Conservation (phyloP, 495 filamentous ascomycete genomes). For the Cercophora newfieldiana region DNA sequence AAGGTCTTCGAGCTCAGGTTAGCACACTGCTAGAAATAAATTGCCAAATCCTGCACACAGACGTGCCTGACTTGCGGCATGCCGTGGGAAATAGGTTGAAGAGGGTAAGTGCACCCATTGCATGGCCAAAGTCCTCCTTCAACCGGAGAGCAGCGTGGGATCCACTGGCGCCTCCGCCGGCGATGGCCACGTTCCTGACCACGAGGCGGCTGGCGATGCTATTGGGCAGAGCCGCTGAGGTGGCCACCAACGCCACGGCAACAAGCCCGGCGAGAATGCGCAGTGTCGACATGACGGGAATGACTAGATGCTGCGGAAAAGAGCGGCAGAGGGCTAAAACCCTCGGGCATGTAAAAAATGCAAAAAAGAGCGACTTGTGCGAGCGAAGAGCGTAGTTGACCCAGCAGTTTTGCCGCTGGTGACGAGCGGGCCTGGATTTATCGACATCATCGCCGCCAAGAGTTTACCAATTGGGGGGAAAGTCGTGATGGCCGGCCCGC, state of each 20-base stretch:
- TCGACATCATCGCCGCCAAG: background rate
- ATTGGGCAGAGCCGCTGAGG: background rate
- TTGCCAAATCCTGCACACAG: too few species aligned
- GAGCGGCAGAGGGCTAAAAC: background rate
- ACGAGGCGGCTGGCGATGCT: background rate
- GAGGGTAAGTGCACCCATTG: too few species aligned
- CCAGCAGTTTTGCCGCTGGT: background rate
- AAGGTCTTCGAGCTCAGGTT: too few species aligned
- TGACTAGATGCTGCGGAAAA: background rate
- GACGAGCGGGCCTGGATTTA: background rate
- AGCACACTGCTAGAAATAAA: too few species aligned
- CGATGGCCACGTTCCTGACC: constrained; percentile 35
- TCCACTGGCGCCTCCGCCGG: constrained; percentile 49
- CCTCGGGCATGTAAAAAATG: background rate
- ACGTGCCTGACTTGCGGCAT: too few species aligned
- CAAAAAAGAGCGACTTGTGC: background rate
- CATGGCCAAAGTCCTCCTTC: constrained; percentile 38
- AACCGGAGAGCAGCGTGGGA: constrained; percentile 47
- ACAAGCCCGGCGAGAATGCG: background rate
- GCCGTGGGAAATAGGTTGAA: too few species aligned
- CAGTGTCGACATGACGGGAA: background rate
- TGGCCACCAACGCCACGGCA: background rate
- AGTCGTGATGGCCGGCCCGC: background rate
- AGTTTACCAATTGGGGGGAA: background rate
- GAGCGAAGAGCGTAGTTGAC: background rate